Base-by-base conservation (phyloP, 345 rosid species). In the Arabidopsis suecica region DNA sequence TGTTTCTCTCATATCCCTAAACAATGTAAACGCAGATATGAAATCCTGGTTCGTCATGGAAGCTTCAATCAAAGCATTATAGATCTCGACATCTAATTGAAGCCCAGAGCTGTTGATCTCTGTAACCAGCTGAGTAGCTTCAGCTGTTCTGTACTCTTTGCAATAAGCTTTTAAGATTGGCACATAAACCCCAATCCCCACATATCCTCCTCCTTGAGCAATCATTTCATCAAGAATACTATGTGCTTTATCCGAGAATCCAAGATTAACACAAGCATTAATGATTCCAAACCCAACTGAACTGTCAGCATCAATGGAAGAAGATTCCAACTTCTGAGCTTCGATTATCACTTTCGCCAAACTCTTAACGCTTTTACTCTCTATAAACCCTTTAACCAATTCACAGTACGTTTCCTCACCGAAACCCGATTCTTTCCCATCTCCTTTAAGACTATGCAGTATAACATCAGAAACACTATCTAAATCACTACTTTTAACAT, bases 1-100 rank as follows among this genome's bases (percentile, higher is more conserved):
- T 4, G 86, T 80, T 58, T 88, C 93, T 81, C 93, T 88, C 99
- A 90, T 88, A 74, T 90, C 97, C 83, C 96, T 86, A 72, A 92
- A 95, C 85, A 90, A 78, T 32, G 96, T 79, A 83, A 95, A 88
- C 61, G 97, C 97, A 0, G 96, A 95, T 53, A 89, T 87, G 71
- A 90, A 95, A 86, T 94, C 99, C 73, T 90, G 97, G 74, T 89
- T 82, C 0, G 91, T 81, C 95, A 91, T 94, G 57, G 99, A 90
- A 72, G 97, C 95, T 74, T 92, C 99, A 18, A 94, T 86, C 54
- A 92, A 68, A 51, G 80, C 76, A 59, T 86, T 88, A 54, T 89
- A 92, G 75, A 53, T 86, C 53, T 77, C 89, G 0, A 60, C 83
- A 25, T 90, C 93, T 81, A 95, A 73, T 40, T 85, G 88, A 81